Evolutionary conservation across 2,329 filamentous ascomycete genomes (phyloP).

Genomic region (Aspergillus spinulosporus): DNA sequence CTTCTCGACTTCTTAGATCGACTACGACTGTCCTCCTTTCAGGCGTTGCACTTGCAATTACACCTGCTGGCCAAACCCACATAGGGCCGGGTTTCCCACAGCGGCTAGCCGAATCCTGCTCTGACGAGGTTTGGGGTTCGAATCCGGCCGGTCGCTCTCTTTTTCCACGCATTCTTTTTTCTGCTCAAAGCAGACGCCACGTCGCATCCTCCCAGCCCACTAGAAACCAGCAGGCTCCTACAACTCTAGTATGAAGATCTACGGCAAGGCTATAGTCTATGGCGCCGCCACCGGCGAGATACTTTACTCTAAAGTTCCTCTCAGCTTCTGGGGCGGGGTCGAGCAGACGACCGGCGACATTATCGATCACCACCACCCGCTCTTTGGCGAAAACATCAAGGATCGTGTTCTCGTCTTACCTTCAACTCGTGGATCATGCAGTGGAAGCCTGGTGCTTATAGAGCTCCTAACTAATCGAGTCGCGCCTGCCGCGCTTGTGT

Average conservation of each 20-base stretch:
- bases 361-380: constrained; percentile 48
- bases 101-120: too few species aligned
- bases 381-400: constrained; percentile 37
- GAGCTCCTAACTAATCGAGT: constrained; percentile 46
- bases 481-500: constrained; percentile 45
- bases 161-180: too few species aligned
- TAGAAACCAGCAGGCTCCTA: too few species aligned
- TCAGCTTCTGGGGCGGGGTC: constrained; percentile 53
- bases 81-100: too few species aligned
- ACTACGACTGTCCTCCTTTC: too few species aligned
- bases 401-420: constrained; percentile 47
- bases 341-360: constrained; percentile 43
- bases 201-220: too few species aligned
- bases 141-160: too few species aligned
- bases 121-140: too few species aligned
- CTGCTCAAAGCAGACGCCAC: too few species aligned
- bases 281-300: constrained; percentile 30
- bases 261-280: constrained; percentile 8
- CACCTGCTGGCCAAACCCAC: too few species aligned
- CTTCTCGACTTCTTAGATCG: too few species aligned
- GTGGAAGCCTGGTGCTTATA: constrained; percentile 48
- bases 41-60: too few species aligned
- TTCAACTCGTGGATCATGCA: constrained; percentile 50
- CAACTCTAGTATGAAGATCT: neutral
- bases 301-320: constrained; percentile 26